Base-by-base conservation (phyloP, 1,284 basidiomycete species). In the Cryptococcus amylolentus region DNA sequence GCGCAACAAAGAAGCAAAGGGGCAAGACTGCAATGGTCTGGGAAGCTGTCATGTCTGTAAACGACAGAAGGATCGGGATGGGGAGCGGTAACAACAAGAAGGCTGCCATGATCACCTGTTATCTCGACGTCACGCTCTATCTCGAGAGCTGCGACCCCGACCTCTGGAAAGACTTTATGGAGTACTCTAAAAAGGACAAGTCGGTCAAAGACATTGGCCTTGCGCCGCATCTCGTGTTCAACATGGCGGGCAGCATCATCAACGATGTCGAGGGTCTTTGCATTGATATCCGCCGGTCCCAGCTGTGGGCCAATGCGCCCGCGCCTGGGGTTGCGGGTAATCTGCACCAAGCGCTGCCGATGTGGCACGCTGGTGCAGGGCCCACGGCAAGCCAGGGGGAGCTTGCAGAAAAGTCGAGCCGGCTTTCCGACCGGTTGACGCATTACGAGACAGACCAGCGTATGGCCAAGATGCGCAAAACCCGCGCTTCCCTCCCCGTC, bases 61-160 rank as follows among this genome's bases (percentile, higher is more conserved):
- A 84, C 39, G 89, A 86, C 5, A 82, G 86, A 41, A 82, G 84
- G 51, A 88, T 98, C 55, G 94, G 92, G 9, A 81, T 90, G 65
- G 92, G 89, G 9, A 75, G 81, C 12, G 88, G 83, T 8, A 23
- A 72, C 8, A 84, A 67, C 68, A 97, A 97, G 79, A 96, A 95
- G 77, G 73, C 73, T 7, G 87, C 94, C 0, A 82, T 85, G 65
- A 80, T 84, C 23, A 82, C 83, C 58, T 91, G 88, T 71, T 95
- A 89, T 72, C 83, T 97, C 57, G 93, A 97, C 70, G 90, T 93
- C 52, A 86, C 88, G 0, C 82, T 85, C 49, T 94, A 95, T 75
- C 82, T 98, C 61, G 89, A 93, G 68, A 81, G 81, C 57, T 91
- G 88, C 69, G 93, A 97, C 73, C 81, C 83, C 0, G 81, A 81